Conservation (phyloP, 2,329 filamentous ascomycete genomes). For the Graphiopsis chlorocephala region DNA sequence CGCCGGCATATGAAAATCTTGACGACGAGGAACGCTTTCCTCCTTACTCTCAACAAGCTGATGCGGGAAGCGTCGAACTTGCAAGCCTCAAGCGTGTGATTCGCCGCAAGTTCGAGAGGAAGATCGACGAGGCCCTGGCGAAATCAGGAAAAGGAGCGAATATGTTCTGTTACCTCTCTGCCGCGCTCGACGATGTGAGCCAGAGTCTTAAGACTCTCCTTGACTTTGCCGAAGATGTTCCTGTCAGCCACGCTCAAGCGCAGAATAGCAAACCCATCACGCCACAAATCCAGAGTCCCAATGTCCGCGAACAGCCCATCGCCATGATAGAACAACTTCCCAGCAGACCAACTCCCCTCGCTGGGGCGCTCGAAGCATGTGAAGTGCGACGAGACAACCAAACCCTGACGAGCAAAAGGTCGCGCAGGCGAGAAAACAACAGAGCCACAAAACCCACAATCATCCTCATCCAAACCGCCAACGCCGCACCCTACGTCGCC, state of each 20-base stretch:
- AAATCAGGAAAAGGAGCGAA: not conserved
- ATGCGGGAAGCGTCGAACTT: constrained; percentile 19
- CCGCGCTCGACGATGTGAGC: not conserved
- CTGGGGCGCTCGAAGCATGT: too few species aligned
- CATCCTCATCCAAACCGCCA: not conserved
- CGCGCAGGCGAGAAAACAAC: not conserved
- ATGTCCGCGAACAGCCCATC: not conserved
- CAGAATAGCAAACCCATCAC: not conserved
- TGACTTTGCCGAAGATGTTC: not conserved
- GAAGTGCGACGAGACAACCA: too few species aligned
- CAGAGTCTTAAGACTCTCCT: not conserved
- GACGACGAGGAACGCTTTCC: constrained; percentile 21
- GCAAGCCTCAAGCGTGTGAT: constrained; percentile 20
- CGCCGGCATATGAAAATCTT: constrained; percentile 29
- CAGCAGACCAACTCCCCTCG: not conserved
- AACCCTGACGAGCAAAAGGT: too few species aligned
- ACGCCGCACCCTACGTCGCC: constrained; percentile 15
- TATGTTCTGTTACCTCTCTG: not conserved
- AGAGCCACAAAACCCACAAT: not conserved
- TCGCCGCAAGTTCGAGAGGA: constrained; percentile 17
- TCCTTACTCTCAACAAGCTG: constrained; percentile 20
- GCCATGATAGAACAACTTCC: not conserved
- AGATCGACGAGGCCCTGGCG: not conserved
- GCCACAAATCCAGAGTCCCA: too few species aligned
- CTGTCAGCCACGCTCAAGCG: not conserved